A percentile compares a stretch with the other conserved stretches of the same genome.
phyloP scores from a whole-genome alignment of 192 early-diverging fungal species.

The Coemansia sp. region DNA sequence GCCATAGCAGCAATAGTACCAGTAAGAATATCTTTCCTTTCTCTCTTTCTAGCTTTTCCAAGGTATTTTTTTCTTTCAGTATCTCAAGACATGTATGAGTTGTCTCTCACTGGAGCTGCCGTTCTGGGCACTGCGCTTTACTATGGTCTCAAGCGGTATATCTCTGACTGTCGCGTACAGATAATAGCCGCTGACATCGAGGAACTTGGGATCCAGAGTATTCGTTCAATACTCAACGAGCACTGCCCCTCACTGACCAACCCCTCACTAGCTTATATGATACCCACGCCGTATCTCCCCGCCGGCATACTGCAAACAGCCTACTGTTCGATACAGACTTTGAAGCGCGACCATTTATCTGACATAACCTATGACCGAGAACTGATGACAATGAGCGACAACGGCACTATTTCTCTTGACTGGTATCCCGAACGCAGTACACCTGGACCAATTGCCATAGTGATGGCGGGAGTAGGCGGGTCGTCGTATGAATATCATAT shows the following conservation, averaged over 20 bases:
- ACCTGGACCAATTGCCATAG: constrained; percentile 67
- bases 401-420: constrained; percentile 77
- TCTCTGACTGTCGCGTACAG: constrained; percentile 10
- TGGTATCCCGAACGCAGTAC: constrained; percentile 64
- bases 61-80: neutral
- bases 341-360: constrained; percentile 18
- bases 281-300: constrained; percentile 67
- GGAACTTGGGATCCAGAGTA: neutral
- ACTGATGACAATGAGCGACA: constrained; percentile 63
- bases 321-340: constrained; percentile 36
- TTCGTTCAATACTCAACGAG: neutral
- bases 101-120: neutral
- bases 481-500: constrained; percentile 84
- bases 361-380: constrained; percentile 36
- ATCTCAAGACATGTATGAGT: neutral
- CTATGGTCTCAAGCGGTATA: constrained; percentile 7
- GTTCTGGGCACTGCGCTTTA: constrained; percentile 9
- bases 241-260: constrained; percentile 57
- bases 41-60: neutral
- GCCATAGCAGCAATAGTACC: neutral
- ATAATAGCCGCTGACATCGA: constrained; percentile 4
- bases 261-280: constrained; percentile 45
- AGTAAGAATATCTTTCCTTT: neutral
- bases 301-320: constrained; percentile 74
- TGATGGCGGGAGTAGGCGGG: constrained; percentile 83